A percentile compares a stretch with the other conserved stretches of the same genome.
phyloP scores from a whole-genome alignment of 192 early-diverging fungal genomes.

The Helicostylum pulchrum region DNA sequence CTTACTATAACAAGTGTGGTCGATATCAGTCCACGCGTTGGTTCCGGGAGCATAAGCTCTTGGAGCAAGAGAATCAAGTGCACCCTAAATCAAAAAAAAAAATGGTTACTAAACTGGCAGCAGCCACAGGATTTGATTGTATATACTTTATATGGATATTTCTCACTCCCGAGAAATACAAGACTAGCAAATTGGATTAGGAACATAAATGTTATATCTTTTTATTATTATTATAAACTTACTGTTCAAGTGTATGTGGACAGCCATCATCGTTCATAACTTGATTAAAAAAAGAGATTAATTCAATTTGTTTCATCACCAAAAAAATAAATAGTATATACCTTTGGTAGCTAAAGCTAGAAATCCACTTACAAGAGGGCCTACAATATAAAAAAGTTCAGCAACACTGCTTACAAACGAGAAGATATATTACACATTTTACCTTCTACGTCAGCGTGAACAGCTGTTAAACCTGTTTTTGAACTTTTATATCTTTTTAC shows the following conservation, averaged over 20 bases:
- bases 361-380: slow-evolving; percentile 52
- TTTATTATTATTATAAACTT: slow-evolving; percentile 11
- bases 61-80: slow-evolving; percentile 54
- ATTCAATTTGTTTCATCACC: neutral
- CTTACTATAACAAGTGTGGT: slow-evolving; percentile 51
- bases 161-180: slow-evolving; percentile 58
- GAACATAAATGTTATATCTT: neutral
- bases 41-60: slow-evolving; percentile 56
- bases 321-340: slow-evolving; percentile 9
- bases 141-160: slow-evolving; percentile 44
- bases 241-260: slow-evolving; percentile 58
- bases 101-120: neutral
- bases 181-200: slow-evolving; percentile 28
- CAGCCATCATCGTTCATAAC: slow-evolving; percentile 53
- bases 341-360: slow-evolving; percentile 55
- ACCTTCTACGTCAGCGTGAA: slow-evolving; percentile 53
- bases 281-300: slow-evolving; percentile 3
- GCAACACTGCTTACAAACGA: neutral
- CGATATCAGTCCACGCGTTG: slow-evolving; percentile 63
- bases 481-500: slow-evolving; percentile 47
- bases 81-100: slow-evolving; percentile 36
- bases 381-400: slow-evolving; percentile 24
- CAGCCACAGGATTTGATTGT: no score
- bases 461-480: slow-evolving; percentile 48
- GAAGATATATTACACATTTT: neutral